These are phyloP conservation scores for Aspergillus nidulans DNA, from an alignment of 495 filamentous ascomycete genomes.

Conservation along the genomic window DNA sequence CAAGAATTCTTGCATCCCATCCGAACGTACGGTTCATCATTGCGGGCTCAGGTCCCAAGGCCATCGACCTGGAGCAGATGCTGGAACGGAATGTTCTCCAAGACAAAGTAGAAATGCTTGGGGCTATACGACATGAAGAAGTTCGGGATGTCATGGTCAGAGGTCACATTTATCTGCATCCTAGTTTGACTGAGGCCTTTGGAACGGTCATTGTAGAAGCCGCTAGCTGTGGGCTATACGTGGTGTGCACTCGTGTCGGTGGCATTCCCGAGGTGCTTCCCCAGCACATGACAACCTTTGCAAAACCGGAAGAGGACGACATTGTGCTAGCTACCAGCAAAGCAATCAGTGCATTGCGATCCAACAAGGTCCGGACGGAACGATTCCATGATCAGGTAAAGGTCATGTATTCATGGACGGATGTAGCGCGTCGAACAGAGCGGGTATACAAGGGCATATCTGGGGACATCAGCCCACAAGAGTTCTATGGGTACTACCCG, in stretches of 20 bases:
- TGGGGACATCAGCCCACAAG: conserved; percentile 73
- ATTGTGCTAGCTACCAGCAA: conserved; percentile 75
- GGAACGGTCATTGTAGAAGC: conserved; percentile 97
- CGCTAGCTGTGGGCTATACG: conserved; percentile 89
- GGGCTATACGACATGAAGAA: conserved; percentile 89
- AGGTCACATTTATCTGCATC: conserved; percentile 95
- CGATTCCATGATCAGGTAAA: conserved; percentile 95
- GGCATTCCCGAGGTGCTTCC: conserved; percentile 96
- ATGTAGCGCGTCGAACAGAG: conserved; percentile 88
- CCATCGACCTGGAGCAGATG: conserved; percentile 97
- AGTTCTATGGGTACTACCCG: conserved; percentile 77
- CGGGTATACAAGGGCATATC: conserved; percentile 90
- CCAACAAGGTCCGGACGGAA: conserved; percentile 82
- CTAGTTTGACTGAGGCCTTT: conserved; percentile 91
- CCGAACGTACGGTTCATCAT: conserved; percentile 97
- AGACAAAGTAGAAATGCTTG: conserved; percentile 87
- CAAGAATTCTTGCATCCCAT: conserved; percentile 81
- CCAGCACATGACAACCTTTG: conserved; percentile 89
- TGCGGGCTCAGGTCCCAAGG: conserved; percentile 89
- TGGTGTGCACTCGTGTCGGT: conserved; percentile 93
- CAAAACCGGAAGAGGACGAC: conserved; percentile 89
- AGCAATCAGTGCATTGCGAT: conserved; percentile 75
- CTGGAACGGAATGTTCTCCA: conserved; percentile 93
- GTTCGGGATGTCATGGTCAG: conserved; percentile 98
- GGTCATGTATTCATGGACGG: conserved; percentile 96